Evolutionary conservation across 345 rosid species (phyloP), one percentile per base, ranked within the genome.

Genomic region (Hevea brasiliensis): DNA sequence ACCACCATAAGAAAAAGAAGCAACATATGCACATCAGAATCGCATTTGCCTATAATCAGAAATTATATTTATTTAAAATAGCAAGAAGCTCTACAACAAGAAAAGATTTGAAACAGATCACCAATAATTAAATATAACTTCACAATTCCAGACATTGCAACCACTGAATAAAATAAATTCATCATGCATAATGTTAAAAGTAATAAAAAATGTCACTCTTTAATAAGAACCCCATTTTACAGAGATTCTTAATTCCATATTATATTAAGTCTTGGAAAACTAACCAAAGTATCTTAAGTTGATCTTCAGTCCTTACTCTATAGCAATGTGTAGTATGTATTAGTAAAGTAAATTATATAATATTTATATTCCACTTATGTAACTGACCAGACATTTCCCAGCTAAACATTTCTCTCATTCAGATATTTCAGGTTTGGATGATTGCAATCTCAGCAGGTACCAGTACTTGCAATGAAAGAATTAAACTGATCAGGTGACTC

Each of bases 1-100:
- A 58, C 17, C 67, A 60, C 29, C 41, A 32, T 9, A 60, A 71
- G n/a, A 47, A 71, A 47, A 62, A 32, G 42, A 58, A 26, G 65
- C 40, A 32, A 1, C 10, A 11, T 10, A 20, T 26, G 4, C 0
- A 2, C 7, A 51, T 32, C 37, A 32, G 37, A 40, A 37, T 69
- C 61, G 1, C 29, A 57, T 54, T 55, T 55, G 27, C 48, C 47
- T 55, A 41, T 14, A 6, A 37, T 55, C 44, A 17, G 17, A 15
- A 14, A 11, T 69, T 37, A 35, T 40, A 40, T 40, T 59, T 58
- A 56, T 32, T 32, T 70, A 11, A 50, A 32, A 21, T 60, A 37
- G 35, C 57, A 48, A 29, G 23, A 21, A 45, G n/a, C 4, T 20
- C 26, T 70, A 3, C 5, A 29, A 58, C 57, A 59, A 51, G 18